Percentiles rank a stretch among this genome's conserved stretches.
Conservation (phyloP, 164 flowering plant species). For the Chimonanthus salicifolius region DNA sequence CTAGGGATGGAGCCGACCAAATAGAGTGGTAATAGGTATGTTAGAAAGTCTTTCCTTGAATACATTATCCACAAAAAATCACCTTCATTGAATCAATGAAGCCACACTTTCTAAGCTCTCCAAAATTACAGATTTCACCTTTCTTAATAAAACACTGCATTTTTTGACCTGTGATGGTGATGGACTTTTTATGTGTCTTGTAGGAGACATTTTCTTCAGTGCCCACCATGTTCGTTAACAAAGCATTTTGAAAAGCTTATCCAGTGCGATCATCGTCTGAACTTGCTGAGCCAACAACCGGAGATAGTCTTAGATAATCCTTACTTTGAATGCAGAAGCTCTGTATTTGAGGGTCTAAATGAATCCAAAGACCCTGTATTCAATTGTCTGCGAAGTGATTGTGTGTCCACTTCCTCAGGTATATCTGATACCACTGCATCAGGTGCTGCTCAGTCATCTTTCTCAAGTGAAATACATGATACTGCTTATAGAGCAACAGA, state of each 20-base stretch:
- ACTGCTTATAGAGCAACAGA: slow-evolving; percentile 24
- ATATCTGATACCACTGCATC: slow-evolving; percentile 44
- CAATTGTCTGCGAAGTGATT: slow-evolving; percentile 30
- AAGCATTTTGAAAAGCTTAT: slow-evolving; percentile 89
- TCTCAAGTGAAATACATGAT: slow-evolving; percentile 36
- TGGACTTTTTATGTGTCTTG: slow-evolving; percentile 1
- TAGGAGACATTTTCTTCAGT: slow-evolving; percentile 78
- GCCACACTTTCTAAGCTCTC: no score
- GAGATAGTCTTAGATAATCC: slow-evolving; percentile 61
- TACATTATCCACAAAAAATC: no score
- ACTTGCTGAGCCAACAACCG: slow-evolving; percentile 32
- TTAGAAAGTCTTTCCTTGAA: no score
- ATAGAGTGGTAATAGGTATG: no score
- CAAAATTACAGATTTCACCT: no score
- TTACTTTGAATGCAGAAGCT: slow-evolving; percentile 49
- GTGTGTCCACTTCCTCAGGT: slow-evolving; percentile 29
- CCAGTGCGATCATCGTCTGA: slow-evolving; percentile 80
- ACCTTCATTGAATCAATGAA: no score
- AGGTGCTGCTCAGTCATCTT: slow-evolving; percentile 25
- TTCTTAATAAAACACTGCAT: no score
- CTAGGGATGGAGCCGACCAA: no score
- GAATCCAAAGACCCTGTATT: slow-evolving; percentile 30
- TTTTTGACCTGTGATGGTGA: background rate
- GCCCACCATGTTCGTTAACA: slow-evolving; percentile 61
- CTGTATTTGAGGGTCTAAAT: slow-evolving; percentile 47